Percentiles rank a stretch among this genome's conserved stretches.
Conservation (phyloP, 352 stramenopile species). For the Globisporangium recalcitrans region DNA sequence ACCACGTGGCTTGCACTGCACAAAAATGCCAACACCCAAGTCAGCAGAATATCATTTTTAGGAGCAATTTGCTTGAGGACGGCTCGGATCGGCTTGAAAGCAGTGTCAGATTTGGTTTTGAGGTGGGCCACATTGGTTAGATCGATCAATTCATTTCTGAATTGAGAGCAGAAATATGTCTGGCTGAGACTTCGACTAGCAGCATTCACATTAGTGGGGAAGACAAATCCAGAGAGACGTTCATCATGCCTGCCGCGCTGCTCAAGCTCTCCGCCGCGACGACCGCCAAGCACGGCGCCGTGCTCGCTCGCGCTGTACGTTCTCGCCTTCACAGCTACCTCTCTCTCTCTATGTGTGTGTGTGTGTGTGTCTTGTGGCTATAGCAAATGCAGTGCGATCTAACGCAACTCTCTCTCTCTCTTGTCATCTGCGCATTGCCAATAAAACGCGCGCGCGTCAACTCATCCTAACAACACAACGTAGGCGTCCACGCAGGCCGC, state of each 20-base stretch:
- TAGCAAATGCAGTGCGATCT: neutral
- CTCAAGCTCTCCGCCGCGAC: conserved; percentile 19
- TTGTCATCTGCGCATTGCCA: neutral
- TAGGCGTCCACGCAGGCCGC: conserved; percentile 13
- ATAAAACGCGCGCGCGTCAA: neutral
- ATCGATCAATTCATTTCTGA: neutral
- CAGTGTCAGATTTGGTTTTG: too few species aligned
- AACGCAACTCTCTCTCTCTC: neutral
- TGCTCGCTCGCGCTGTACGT: conserved; percentile 29
- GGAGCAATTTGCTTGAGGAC: too few species aligned
- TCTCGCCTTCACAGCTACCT: too few species aligned
- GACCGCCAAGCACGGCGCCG: conserved; percentile 21
- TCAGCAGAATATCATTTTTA: too few species aligned
- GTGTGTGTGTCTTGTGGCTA: neutral
- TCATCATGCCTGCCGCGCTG: conserved; percentile 30
- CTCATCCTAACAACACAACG: neutral
- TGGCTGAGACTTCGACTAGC: neutral
- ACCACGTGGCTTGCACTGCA: neutral
- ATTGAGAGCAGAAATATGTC: conserved; percentile 2
- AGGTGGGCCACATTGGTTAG: neutral
- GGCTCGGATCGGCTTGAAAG: too few species aligned
- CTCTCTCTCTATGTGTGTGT: neutral
- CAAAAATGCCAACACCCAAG: too few species aligned
- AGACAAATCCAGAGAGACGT: conserved; percentile 7
- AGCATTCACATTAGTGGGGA: too few species aligned